Base-by-base conservation (phyloP, 768 basidiomycete species). In the Hericium rajendrae region DNA sequence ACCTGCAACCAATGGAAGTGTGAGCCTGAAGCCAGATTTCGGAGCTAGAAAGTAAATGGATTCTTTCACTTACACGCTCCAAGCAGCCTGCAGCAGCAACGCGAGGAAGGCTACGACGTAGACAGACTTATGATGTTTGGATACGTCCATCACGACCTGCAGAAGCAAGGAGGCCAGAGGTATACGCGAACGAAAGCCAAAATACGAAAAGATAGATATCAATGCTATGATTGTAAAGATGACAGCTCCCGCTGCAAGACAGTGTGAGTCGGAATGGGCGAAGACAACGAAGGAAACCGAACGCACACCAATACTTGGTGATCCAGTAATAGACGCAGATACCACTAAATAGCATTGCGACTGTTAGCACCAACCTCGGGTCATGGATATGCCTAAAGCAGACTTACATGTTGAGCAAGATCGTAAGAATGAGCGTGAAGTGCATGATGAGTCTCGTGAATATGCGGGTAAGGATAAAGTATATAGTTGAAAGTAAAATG, bases 221-320 rank as follows among this genome's bases (percentile, higher is more conserved):
- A 91, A 59, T 0, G 90, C 87, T 57, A 93, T 85, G 57, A 92
- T 69, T 2, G 88, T 86, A 74, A 91, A 91, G 58, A 92, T 84
- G 64, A 92, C 87, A 2, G 91, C 90, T 9, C 86, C 89, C 51
- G 87, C 86, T 88, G 66, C 60, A 48, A 46, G 37, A 59, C 43
- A 3, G 16, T 16, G 52, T 28, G 39, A 43, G 49, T 18, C 43
- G 60, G 20, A 22, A 48, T 5, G 15, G 22, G 38, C 50, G 24
- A 15, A 8, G 9, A 13, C n/a, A 16, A 1, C 18, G 5, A 43
- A 46, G 12, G 51, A 16, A 37, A 16, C 18, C 16, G 16, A 39
- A 72, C 83, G 54, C 63, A 87, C 84, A 86, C 63, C 80, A 86
- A 64, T 85, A 87, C 65, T 75, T 78, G 11, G 79, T 82, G 57